Conservation (phyloP, 768 basidiomycete species). For the Hortiboletus flavorubellus region DNA sequence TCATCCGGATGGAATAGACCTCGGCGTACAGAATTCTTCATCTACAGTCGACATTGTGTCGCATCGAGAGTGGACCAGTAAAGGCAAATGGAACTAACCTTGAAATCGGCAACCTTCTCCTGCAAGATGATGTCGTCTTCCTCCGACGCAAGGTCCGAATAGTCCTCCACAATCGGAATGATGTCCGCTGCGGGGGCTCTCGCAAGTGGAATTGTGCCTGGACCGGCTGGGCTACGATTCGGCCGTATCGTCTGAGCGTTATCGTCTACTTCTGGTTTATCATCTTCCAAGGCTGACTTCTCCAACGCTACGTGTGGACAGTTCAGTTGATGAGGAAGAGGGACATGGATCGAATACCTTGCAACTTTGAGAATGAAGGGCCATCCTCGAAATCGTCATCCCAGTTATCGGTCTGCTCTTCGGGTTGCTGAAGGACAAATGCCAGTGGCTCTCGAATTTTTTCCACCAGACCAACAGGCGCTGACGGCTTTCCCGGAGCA, state of each 20-base stretch:
- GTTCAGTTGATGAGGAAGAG: not conserved
- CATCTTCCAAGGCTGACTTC: constrained; percentile 55
- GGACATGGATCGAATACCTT: constrained; percentile 36
- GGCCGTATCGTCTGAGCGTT: constrained; percentile 81
- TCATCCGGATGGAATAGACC: constrained; percentile 89
- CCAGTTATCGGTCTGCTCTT: constrained; percentile 95
- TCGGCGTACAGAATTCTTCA: constrained; percentile 68
- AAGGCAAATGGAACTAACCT: constrained; percentile 41
- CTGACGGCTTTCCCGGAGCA: constrained; percentile 18
- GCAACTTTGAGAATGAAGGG: constrained; percentile 82
- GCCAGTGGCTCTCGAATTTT: constrained; percentile 53
- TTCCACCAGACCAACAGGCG: constrained; percentile 33
- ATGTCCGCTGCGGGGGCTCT: constrained; percentile 62
- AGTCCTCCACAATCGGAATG: constrained; percentile 79
- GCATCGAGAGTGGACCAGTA: not conserved
- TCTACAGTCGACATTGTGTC: constrained; percentile 32
- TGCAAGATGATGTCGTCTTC: constrained; percentile 70
- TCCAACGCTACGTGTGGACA: constrained; percentile 49
- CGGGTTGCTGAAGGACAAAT: constrained; percentile 66
- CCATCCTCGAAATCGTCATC: constrained; percentile 97
- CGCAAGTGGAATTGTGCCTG: constrained; percentile 49
- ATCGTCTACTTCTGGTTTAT: constrained; percentile 56
- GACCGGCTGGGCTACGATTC: constrained; percentile 60
- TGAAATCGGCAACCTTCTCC: constrained; percentile 82
- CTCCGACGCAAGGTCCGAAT: constrained; percentile 81